Evolutionary conservation across 768 basidiomycete species (phyloP).

Genomic region (Lactifluus echinatus): DNA sequence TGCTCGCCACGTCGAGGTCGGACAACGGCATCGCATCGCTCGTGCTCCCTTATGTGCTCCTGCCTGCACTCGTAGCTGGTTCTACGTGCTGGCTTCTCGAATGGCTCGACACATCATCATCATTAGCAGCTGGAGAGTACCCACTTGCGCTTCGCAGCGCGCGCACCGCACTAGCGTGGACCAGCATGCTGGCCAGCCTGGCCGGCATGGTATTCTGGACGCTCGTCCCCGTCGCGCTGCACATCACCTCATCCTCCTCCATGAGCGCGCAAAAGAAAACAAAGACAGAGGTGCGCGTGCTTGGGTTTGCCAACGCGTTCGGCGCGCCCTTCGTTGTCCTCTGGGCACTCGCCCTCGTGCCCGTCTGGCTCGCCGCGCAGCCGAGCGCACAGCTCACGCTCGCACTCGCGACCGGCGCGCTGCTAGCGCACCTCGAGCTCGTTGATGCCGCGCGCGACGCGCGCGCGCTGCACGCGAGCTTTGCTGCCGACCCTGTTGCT

Average conservation of each 20-base stretch:
- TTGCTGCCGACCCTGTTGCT: constrained; percentile 40
- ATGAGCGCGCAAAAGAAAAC: not conserved
- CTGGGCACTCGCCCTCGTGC: constrained; percentile 54
- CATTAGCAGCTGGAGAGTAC: constrained; percentile 25
- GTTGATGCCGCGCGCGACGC: constrained; percentile 77
- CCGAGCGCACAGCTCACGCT: constrained; percentile 78
- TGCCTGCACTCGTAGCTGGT: constrained; percentile 50
- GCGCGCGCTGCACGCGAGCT: constrained; percentile 40
- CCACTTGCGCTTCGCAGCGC: constrained; percentile 39
- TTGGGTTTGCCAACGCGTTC: constrained; percentile 86
- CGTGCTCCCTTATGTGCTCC: constrained; percentile 52
- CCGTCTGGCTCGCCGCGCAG: constrained; percentile 61
- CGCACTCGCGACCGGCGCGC: constrained; percentile 49
- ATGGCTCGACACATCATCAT: constrained; percentile 51
- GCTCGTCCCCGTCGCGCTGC: constrained; percentile 63
- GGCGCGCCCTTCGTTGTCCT: constrained; percentile 85
- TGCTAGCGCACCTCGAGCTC: constrained; percentile 74
- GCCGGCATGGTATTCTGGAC: constrained; percentile 63
- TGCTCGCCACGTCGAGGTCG: constrained; percentile 61
- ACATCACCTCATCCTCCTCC: constrained; percentile 34
- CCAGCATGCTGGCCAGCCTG: constrained; percentile 42
- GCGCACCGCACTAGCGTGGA: constrained; percentile 53
- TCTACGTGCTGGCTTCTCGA: constrained; percentile 75
- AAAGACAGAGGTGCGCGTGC: constrained; percentile 42
- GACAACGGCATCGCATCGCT: constrained; percentile 62